Conservation (phyloP, 306 rosid genomes). For the Urtica urens region DNA sequence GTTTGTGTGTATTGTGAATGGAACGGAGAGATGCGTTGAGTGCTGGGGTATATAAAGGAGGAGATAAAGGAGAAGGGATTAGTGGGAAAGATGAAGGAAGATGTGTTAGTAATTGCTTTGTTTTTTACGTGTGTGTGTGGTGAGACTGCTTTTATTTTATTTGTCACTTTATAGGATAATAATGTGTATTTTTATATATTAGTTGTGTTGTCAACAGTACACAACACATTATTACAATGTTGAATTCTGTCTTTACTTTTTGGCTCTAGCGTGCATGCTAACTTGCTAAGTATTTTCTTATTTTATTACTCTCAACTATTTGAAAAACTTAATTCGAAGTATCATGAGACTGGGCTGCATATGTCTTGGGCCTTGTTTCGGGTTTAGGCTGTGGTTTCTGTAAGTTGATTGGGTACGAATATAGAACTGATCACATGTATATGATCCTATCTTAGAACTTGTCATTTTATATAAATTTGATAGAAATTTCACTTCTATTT, state of each 20-base stretch:
- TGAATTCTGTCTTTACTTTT: not conserved
- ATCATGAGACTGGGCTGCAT: too few species aligned
- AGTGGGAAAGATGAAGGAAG: conserved; percentile 15
- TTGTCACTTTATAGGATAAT: not conserved
- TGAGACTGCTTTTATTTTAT: not conserved
- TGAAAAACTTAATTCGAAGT: too few species aligned
- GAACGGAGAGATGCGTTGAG: conserved; percentile 13
- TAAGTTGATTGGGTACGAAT: too few species aligned
- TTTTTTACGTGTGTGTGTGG: not conserved
- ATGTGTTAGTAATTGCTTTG: not conserved
- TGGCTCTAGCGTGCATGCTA: not conserved
- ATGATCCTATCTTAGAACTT: too few species aligned
- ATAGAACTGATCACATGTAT: too few species aligned
- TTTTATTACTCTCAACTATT: too few species aligned
- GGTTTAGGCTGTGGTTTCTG: too few species aligned
- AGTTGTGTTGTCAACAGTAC: not conserved
- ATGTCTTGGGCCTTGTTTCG: too few species aligned
- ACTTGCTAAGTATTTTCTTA: not conserved
- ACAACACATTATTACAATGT: conserved; percentile 1
- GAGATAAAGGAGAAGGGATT: not conserved
- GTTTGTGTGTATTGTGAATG: conserved; percentile 7
- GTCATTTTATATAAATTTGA: too few species aligned
- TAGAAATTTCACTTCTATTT: too few species aligned
- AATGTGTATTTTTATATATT: too few species aligned
- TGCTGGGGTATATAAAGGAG: conserved; percentile 18